Conservation (phyloP, 2,329 filamentous ascomycete genomes). For the Acephala macrosclerotiorum region DNA sequence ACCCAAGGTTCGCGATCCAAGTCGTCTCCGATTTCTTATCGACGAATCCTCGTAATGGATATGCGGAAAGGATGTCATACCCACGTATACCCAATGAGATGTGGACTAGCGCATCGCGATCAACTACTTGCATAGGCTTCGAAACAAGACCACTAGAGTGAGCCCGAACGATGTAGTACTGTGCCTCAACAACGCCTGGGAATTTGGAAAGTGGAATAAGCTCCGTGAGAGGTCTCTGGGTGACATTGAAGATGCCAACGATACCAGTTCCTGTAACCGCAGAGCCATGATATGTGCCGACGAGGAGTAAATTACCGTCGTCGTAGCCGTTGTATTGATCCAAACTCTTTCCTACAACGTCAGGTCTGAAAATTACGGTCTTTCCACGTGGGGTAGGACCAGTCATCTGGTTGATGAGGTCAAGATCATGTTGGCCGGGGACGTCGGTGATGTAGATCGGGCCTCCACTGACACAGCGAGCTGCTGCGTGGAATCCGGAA, state of each 20-base stretch:
- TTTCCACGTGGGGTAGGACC: conserved; percentile 74
- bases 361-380: conserved; percentile 83
- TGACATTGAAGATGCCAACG: conserved; percentile 86
- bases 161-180: conserved; percentile 75
- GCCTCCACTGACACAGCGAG: conserved; percentile 87
- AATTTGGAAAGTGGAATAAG: conserved; percentile 76
- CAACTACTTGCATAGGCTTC: conserved; percentile 53
- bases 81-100: conserved; percentile 69
- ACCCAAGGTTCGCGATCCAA: conserved; percentile 73
- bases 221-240: conserved; percentile 66
- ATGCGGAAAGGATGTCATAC: conserved; percentile 84
- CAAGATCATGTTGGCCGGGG: conserved; percentile 80
- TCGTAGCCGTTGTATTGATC: conserved; percentile 80
- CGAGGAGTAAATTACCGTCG: conserved; percentile 75
- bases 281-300: conserved; percentile 78
- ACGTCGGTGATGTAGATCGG: conserved; percentile 95
- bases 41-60: conserved; percentile 67
- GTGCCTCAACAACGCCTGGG: conserved; percentile 67
- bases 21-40: conserved; percentile 50
- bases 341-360: conserved; percentile 74
- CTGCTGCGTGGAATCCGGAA: conserved; percentile 86
- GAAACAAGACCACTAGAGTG: conserved; percentile 73
- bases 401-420: conserved; percentile 82
- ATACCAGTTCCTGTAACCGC: conserved; percentile 75
- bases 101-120: conserved; percentile 60